A percentile compares a stretch with the other conserved stretches of the same genome.
Conservation (phyloP, 2,329 filamentous ascomycete genomes). For the Cercospora sp. region DNA sequence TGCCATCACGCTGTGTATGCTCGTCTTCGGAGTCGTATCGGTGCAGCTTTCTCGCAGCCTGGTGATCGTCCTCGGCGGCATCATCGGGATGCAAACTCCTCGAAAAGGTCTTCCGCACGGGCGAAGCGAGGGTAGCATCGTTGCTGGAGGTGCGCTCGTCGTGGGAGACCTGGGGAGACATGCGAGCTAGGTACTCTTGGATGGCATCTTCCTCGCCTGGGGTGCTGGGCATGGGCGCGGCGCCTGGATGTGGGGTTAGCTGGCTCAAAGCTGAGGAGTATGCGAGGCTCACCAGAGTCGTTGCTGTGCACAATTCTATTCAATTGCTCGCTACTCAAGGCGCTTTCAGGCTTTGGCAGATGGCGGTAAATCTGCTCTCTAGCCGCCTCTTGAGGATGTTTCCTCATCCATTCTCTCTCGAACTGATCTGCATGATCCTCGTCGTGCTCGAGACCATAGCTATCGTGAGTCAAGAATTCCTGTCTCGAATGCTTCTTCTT, state of each 20-base stretch:
- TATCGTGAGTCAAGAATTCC: slow-evolving; percentile 75
- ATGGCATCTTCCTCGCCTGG: slow-evolving; percentile 88
- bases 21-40: slow-evolving; percentile 41
- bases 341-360: slow-evolving; percentile 69
- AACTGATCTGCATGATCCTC: slow-evolving; percentile 74
- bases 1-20: slow-evolving; percentile 64
- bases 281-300: slow-evolving; percentile 50
- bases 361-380: slow-evolving; percentile 74
- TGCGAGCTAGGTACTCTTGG: slow-evolving; percentile 78
- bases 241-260: slow-evolving; percentile 23
- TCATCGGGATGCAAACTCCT: slow-evolving; percentile 35
- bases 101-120: slow-evolving; percentile 51
- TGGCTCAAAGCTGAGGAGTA: background rate
- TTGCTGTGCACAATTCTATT: slow-evolving; percentile 85
- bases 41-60: slow-evolving; percentile 38
- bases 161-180: slow-evolving; percentile 61
- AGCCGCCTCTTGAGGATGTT: slow-evolving; percentile 79
- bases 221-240: slow-evolving; percentile 59
- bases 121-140: slow-evolving; percentile 43
- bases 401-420: slow-evolving; percentile 88
- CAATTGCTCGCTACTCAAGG: slow-evolving; percentile 83
- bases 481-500: slow-evolving; percentile 73
- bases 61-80: slow-evolving; percentile 47
- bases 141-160: slow-evolving; percentile 38
- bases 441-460: slow-evolving; percentile 89